These are phyloP conservation scores for Cutaneotrichosporon cavernicola DNA, from an alignment of 1,284 basidiomycete genomes.

Conservation along the genomic window DNA sequence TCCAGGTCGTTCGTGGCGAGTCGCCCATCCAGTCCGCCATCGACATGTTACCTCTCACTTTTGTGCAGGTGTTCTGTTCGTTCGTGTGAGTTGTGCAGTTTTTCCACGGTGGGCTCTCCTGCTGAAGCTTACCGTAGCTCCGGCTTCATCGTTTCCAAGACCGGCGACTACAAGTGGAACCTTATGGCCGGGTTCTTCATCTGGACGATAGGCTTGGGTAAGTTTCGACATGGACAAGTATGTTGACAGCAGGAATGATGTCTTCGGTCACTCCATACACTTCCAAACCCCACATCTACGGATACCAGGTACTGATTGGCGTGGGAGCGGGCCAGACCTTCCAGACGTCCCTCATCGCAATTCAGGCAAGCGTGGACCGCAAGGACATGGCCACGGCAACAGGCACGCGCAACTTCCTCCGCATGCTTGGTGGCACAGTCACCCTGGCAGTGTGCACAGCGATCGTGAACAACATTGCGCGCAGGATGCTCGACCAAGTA, in stretches of 20 bases:
- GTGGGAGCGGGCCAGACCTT: constrained; percentile 61
- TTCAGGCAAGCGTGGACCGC: constrained; percentile 56
- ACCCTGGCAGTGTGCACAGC: constrained; percentile 31
- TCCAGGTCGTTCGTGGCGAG: constrained; percentile 67
- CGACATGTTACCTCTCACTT: constrained; percentile 64
- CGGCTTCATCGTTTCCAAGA: constrained; percentile 64
- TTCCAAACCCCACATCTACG: constrained; percentile 59
- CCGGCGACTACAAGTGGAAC: constrained; percentile 63
- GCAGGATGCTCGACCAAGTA: constrained; percentile 13
- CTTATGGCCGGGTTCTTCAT: constrained; percentile 65
- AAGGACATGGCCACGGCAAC: constrained; percentile 45
- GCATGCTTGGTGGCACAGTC: constrained; percentile 36
- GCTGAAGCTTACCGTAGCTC: constrained; percentile 24
- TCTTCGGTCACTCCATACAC: constrained; percentile 61
- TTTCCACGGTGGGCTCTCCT: background rate
- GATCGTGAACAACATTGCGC: constrained; percentile 37
- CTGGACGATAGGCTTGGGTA: constrained; percentile 64
- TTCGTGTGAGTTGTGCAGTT: constrained; percentile 18
- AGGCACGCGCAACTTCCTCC: constrained; percentile 38
- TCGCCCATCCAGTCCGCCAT: constrained; percentile 62
- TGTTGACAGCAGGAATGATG: constrained; percentile 54
- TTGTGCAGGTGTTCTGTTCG: constrained; percentile 60
- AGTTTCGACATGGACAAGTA: background rate
- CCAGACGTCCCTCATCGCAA: constrained; percentile 47
- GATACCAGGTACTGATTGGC: constrained; percentile 67